Evolutionary conservation across 2,329 filamentous ascomycete species (phyloP).

Genomic region (Curvularia hawaiiensis): DNA sequence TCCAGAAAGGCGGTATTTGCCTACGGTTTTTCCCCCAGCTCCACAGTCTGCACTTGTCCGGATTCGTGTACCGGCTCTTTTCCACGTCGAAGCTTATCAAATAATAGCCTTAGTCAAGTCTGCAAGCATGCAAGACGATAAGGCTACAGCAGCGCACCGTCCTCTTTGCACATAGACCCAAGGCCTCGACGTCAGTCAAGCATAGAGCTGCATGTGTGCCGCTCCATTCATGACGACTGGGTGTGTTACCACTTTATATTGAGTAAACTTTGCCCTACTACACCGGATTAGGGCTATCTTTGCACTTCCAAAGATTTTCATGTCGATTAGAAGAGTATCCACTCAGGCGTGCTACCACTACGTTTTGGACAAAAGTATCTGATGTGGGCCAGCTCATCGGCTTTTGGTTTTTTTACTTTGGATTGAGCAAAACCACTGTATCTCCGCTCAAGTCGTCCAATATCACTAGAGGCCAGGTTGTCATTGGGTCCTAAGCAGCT

Average conservation of each 20-base stretch:
- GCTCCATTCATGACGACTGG: conserved; percentile 22
- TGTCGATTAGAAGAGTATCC: conserved; percentile 25
- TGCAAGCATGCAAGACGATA: conserved; percentile 38
- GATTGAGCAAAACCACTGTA: no score
- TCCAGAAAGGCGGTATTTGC: conserved; percentile 3
- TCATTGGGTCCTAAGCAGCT: no score
- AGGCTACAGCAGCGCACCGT: conserved; percentile 32
- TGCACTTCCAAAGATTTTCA: conserved; percentile 31
- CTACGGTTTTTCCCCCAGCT: conserved; percentile 12
- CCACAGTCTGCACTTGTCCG: conserved; percentile 15
- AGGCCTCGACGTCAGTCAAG: conserved; percentile 26
- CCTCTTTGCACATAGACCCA: conserved; percentile 21
- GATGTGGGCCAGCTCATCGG: no score
- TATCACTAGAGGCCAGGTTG: no score
- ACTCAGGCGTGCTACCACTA: conserved; percentile 8
- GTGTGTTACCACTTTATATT: conserved; percentile 17
- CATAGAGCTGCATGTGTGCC: conserved; percentile 27
- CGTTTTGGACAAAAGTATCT: no score
- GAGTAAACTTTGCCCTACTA: conserved; percentile 20
- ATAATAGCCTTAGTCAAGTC: conserved; percentile 42
- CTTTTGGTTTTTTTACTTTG: no score
- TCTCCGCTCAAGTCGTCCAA: no score
- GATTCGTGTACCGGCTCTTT: conserved; percentile 20
- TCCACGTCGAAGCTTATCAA: conserved; percentile 40
- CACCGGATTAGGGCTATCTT: conserved; percentile 28